Conservation (phyloP, 257 asterid species). For the Nicotiana tabacum region DNA sequence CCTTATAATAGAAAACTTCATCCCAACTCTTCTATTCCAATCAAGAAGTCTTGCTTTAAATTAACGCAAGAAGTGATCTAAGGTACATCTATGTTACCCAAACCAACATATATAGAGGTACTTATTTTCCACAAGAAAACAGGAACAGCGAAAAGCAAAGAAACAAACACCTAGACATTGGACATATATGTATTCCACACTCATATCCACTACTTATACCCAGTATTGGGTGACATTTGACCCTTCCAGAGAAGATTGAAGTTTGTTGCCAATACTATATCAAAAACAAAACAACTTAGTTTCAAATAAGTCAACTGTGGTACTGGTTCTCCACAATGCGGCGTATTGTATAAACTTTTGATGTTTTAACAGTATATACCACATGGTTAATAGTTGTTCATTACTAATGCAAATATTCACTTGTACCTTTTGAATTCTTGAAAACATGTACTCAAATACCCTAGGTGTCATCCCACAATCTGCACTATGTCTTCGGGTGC, state of each 20-base stretch:
- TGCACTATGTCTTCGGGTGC: constrained; percentile 85
- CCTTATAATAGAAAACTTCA: background rate
- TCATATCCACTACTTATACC: background rate
- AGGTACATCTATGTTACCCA: background rate
- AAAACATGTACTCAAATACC: constrained; percentile 86
- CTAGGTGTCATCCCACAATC: constrained; percentile 98
- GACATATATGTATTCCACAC: background rate
- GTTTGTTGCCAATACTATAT: background rate
- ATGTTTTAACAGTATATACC: background rate
- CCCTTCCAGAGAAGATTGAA: background rate
- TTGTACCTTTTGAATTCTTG: constrained; percentile 87
- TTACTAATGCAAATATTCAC: background rate
- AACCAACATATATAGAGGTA: background rate
- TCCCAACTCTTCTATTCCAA: background rate
- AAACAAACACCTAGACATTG: background rate
- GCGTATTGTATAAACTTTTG: background rate
- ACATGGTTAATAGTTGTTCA: background rate
- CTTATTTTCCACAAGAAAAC: background rate
- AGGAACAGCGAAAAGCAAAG: background rate
- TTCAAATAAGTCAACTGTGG: background rate
- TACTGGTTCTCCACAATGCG: background rate
- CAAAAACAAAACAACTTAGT: background rate
- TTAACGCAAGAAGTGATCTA: background rate
- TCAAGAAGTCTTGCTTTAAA: background rate
- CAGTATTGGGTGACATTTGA: background rate